Evolutionary conservation across 2,329 filamentous ascomycete species (phyloP).

Genomic region (Pseudogymnoascus sp.): DNA sequence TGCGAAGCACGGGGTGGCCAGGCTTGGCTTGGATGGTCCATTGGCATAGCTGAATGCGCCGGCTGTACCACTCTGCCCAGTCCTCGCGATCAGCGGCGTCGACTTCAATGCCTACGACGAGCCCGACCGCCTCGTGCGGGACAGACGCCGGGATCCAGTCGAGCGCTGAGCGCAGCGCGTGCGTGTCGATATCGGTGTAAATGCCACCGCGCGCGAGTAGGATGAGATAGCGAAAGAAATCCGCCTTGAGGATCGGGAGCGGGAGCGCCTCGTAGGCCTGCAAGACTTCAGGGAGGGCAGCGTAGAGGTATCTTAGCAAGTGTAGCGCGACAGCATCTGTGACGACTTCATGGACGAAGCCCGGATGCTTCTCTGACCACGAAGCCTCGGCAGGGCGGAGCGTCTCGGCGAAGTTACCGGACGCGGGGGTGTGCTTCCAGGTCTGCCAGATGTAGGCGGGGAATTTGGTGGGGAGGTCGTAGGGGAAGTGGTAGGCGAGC

Average conservation of each 20-base stretch:
- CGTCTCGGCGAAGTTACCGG: conserved; percentile 60
- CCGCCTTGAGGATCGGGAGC: conserved; percentile 66
- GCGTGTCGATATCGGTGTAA: conserved; percentile 90
- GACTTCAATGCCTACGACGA: conserved; percentile 92
- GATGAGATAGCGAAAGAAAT: conserved; percentile 62
- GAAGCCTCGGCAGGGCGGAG: conserved; percentile 81
- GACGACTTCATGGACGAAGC: conserved; percentile 93
- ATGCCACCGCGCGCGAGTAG: conserved; percentile 70
- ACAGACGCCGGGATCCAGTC: conserved; percentile 81
- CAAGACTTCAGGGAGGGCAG: conserved; percentile 67
- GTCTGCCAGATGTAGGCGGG: conserved; percentile 99
- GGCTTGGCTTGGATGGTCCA: conserved; percentile 98
- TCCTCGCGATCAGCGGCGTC: conserved; percentile 78
- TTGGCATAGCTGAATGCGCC: conserved; percentile 95
- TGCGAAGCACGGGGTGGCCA: conserved; percentile 82
- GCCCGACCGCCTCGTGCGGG: conserved; percentile 66
- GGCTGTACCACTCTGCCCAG: conserved; percentile 93
- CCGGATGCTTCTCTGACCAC: conserved; percentile 80
- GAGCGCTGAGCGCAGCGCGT: conserved; percentile 69
- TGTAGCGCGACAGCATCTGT: conserved; percentile 80
- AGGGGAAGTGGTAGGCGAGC: conserved; percentile 87
- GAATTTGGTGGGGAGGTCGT: conserved; percentile 80
- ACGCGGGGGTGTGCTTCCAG: conserved; percentile 80
- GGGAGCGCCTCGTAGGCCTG: conserved; percentile 69
- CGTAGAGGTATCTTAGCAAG: conserved; percentile 78